Evolutionary conservation across 78 protist genomes (phyloP), one percentile per base, ranked within the genome.

Genomic region (Ministeria vibrans): DNA sequence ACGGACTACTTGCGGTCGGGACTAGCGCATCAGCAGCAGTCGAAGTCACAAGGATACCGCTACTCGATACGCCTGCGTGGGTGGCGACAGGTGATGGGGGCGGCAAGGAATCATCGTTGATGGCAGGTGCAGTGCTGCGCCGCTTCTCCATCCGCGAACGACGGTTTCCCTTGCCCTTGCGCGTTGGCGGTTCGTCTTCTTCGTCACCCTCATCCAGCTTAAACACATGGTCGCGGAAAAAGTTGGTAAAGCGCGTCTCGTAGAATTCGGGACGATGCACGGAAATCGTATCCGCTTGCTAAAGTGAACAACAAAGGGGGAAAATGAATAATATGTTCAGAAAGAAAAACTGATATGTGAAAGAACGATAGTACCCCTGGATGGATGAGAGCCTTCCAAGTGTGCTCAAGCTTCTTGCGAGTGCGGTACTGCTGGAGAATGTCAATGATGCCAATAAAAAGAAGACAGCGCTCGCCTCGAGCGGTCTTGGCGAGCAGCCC

Each of bases 361-460:
- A 18, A 15, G 11, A 7, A 61, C 68, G 34, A 15, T 27, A 61
- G 68, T 32, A 78, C 82, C 43, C 77, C 71, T n/a, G 69, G 68
- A 55, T 71, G 55, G 36, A 68, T 0, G 13, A 88, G 0, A 9
- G 90, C 61, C 83, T 92, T 92, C 77, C 77, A 86, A 0, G 80
- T 27, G 72, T 88, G 89, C 86, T 92, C 95, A 38, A 86, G n/a
- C 87, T 80, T 78, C 79, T 92, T 92, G 53, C 90, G 62, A n/a
- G 71, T 55, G 34, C 84, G 59, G 83, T 88, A 92, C 23, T 80
- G 69, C 88, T 87, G 88, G 69, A 92, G 70, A 45, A 92, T 88
- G 79, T 92, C 95, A 32, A 92, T 92, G 30, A 92, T 83, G 30
- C 95, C 95, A 22, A 88, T 55, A 73, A 87, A 92, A 71, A 82